phyloP scores from a whole-genome alignment of 2,329 filamentous ascomycete genomes.

The Cercospora sp. region DNA sequence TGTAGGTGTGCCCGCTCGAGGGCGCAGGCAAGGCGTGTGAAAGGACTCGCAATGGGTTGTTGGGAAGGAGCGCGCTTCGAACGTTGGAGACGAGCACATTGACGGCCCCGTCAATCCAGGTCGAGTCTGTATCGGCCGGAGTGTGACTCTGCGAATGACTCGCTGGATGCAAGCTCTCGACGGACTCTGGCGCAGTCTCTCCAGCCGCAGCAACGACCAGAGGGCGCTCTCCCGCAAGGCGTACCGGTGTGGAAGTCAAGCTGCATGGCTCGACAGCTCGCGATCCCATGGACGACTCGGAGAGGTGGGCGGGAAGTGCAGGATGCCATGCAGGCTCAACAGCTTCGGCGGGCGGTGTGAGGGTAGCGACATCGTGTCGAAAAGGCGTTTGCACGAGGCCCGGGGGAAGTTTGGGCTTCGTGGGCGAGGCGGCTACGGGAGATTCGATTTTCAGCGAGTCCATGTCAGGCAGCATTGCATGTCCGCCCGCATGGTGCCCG shows the following conservation, averaged over 20 bases:
- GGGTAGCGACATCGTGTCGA: slow-evolving; percentile 42
- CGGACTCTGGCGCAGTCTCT: neutral
- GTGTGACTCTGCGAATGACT: neutral
- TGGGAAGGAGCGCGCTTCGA: slow-evolving; percentile 36
- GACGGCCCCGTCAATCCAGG: slow-evolving; percentile 36
- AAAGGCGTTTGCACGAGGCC: slow-evolving; percentile 35
- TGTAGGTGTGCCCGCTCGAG: slow-evolving; percentile 54
- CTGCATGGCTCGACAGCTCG: slow-evolving; percentile 42
- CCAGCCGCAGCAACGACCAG: neutral
- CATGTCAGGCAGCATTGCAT: slow-evolving; percentile 12
- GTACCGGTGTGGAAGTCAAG: neutral
- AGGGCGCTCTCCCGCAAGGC: neutral
- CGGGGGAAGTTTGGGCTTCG: slow-evolving; percentile 17
- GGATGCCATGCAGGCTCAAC: slow-evolving; percentile 41
- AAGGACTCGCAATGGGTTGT: slow-evolving; percentile 55
- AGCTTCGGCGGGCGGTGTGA: slow-evolving; percentile 49
- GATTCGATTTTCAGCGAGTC: slow-evolving; percentile 11
- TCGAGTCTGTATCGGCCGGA: neutral
- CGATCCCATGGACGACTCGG: slow-evolving; percentile 42
- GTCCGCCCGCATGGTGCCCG: neutral
- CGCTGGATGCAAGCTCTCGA: slow-evolving; percentile 4
- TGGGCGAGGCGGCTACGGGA: neutral
- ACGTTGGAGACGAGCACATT: slow-evolving; percentile 39
- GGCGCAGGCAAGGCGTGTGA: slow-evolving; percentile 63
- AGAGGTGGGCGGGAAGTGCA: slow-evolving; percentile 40